These are phyloP conservation scores for Lepidium didymum DNA, from an alignment of 345 rosid genomes.

Conservation along the genomic window DNA sequence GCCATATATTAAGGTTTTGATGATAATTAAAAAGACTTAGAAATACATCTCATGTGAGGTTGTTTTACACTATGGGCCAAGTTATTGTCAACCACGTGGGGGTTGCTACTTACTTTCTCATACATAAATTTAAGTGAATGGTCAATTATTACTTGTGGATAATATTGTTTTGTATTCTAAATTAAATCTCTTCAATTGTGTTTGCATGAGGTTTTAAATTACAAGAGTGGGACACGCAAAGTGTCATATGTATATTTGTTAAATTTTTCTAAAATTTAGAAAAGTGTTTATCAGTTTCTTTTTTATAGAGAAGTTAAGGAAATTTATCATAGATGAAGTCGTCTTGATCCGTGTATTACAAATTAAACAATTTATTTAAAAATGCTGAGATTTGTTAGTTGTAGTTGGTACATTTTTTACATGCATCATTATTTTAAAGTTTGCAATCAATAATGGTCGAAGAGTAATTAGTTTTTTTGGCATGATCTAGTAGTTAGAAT, in stretches of 20 bases:
- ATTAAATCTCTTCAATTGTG: not conserved
- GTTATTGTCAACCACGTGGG: slow-evolving; percentile 19
- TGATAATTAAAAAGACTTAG: not conserved
- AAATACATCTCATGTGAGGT: slow-evolving; percentile 19
- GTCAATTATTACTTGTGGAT: slow-evolving; percentile 25
- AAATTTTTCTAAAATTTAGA: too few relatives aligned
- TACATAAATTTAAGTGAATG: slow-evolving; percentile 7
- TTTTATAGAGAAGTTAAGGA: not conserved
- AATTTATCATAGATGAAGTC: not conserved
- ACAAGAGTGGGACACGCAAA: not conserved
- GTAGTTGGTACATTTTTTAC: not conserved
- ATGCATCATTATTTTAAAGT: not conserved
- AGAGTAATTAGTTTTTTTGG: too few relatives aligned
- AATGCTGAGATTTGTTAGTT: slow-evolving; percentile 6
- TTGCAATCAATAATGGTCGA: not conserved
- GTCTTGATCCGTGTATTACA: not conserved
- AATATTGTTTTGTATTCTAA: slow-evolving; percentile 15
- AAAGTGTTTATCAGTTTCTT: not conserved
- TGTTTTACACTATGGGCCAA: slow-evolving; percentile 19
- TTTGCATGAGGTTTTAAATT: not conserved
- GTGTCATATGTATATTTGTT: not conserved
- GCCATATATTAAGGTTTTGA: slow-evolving; percentile 1
- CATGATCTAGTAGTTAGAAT: too few relatives aligned
- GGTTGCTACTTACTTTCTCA: slow-evolving; percentile 3
- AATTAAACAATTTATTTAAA: not conserved